Conservation (phyloP, 176 grass and related monocot genomes). For the Zea luxurians region DNA sequence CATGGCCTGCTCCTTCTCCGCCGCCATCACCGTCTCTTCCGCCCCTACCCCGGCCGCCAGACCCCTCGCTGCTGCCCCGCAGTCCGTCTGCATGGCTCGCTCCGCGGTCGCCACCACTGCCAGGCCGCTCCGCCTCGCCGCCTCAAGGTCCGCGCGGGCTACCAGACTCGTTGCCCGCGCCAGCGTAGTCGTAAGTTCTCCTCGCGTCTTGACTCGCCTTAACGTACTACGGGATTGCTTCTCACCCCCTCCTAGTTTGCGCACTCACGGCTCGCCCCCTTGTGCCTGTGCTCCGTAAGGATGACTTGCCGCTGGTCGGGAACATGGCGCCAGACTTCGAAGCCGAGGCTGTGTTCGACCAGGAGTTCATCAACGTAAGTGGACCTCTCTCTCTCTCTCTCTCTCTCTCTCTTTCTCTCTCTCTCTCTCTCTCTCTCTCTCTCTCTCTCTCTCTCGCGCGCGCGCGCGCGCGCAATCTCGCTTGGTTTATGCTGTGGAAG, state of each 20-base stretch:
- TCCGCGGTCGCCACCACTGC: conserved; percentile 7
- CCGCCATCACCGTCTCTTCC: conserved; percentile 36
- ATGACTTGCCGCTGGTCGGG: conserved; percentile 75
- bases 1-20: conserved; percentile 59
- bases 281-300: conserved; percentile 34
- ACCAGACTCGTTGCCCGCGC: conserved; percentile 58
- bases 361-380: conserved; percentile 76
- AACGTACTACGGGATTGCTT: not conserved
- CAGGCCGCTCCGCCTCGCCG: conserved; percentile 34
- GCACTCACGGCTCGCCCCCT: not conserved
- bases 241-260: not conserved
- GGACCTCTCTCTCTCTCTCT: not conserved
- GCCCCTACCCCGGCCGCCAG: conserved; percentile 23
- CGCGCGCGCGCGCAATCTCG: not conserved
- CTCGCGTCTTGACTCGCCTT: not conserved
- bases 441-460: no score
- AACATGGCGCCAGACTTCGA: conserved; percentile 86
- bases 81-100: conserved; percentile 40
- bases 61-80: conserved; percentile 23
- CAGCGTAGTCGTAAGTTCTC: conserved; percentile 33
- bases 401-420: no score
- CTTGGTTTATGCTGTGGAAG: not conserved
- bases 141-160: conserved; percentile 42
- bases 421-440: no score
- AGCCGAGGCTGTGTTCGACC: conserved; percentile 84